Base-by-base conservation (phyloP, 73 alveolate species). In the Paramecium pentaurelia region DNA sequence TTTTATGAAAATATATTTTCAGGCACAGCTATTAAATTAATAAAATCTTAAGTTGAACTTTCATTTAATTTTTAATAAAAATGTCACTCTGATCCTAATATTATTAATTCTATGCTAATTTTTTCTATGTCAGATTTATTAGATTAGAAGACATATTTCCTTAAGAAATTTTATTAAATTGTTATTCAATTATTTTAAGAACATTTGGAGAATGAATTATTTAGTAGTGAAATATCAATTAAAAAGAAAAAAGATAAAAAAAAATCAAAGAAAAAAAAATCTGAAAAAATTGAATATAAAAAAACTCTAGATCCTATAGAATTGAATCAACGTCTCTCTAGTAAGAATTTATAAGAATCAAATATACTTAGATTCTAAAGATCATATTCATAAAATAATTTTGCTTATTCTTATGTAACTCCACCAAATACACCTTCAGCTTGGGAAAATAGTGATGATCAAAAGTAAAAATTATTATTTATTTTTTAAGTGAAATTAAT, bases 391-490 rank as follows among this genome's bases (percentile, higher is more conserved):
- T 18, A 64, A 64, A 64, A 64, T 28, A 64, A 64, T 16, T 12
- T 64, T 64, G 84, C 22, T 8, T 64, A 64, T 32, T 25, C 49
- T 34, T 64, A 64, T 64, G 42, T 34, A 4, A 64, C 84, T 0
- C 84, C 84, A 28, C 84, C 84, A 28, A 64, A 64, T 64, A 64
- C 84, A 6, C 84, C 84, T 14, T 64, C 84, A 64, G 84, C 84
- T 32, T 64, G 84, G 84, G 84, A 64, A 32, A 28, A 64, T n/a
- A 64, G 84, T 28, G 84, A 64, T 64, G 47, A 64, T 34, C 12
- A 64, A 32, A 64, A 34, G 84, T 64, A 64, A 4, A 30, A 34
- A 28, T 64, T 28, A 28, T 38, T 4, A 12, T 32, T 28, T 12
- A 28, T 42, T 18, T 9, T 54, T 54, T 25, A 12, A 64, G 84